Evolutionary conservation across 176 grass and related monocot species (phyloP).

Genomic region (Thalia dealbata): DNA sequence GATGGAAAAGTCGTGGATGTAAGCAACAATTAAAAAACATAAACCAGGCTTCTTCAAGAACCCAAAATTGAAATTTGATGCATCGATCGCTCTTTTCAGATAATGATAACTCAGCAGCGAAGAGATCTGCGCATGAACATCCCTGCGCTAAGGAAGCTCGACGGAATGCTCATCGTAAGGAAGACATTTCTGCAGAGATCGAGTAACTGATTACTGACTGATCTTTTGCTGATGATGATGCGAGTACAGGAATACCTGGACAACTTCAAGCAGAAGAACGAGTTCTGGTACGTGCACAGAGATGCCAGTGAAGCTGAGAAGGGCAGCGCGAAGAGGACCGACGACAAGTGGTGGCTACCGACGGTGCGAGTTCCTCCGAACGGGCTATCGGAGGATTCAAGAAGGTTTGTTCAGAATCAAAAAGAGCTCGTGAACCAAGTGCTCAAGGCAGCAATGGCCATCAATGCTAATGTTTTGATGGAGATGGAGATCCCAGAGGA

Average conservation of each 20-base stretch:
- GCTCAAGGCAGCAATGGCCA: slow-evolving; percentile 94
- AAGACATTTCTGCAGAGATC: not conserved
- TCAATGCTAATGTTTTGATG: slow-evolving; percentile 93
- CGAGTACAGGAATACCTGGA: slow-evolving; percentile 71
- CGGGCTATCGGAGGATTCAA: slow-evolving; percentile 45
- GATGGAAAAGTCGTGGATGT: slow-evolving; percentile 77
- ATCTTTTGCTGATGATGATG: not conserved
- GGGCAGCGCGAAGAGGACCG: slow-evolving; percentile 37
- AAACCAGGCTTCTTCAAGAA: no score
- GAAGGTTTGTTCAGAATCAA: slow-evolving; percentile 55
- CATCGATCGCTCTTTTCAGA: slow-evolving; percentile 30
- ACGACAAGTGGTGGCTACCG: slow-evolving; percentile 95
- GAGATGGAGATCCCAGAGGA: slow-evolving; percentile 83
- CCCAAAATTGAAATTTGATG: no score
- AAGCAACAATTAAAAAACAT: not conserved
- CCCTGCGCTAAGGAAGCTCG: slow-evolving; percentile 72
- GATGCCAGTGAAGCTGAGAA: slow-evolving; percentile 52
- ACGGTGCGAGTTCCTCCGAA: slow-evolving; percentile 56
- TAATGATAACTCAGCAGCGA: slow-evolving; percentile 82
- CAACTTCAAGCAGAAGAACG: slow-evolving; percentile 62
- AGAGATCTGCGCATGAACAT: slow-evolving; percentile 78
- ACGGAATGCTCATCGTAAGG: slow-evolving; percentile 72
- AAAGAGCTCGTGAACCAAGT: slow-evolving; percentile 87
- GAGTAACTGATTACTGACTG: not conserved
- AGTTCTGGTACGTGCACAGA: slow-evolving; percentile 81